phyloP scores from a whole-genome alignment of 140 eudicot genomes.

The Anethum foeniculum region DNA sequence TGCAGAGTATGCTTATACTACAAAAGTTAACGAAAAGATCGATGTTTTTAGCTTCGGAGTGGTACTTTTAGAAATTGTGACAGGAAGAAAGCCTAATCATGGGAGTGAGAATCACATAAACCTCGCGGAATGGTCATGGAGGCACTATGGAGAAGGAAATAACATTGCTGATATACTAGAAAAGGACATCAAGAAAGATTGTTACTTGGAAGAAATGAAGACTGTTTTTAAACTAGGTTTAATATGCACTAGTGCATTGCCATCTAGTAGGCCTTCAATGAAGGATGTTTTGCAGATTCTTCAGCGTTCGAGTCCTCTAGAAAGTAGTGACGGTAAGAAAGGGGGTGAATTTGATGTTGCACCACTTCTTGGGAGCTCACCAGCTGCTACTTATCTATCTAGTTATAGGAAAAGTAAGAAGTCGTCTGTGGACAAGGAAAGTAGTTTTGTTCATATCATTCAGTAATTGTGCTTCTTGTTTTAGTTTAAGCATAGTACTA shows the following conservation, averaged over 20 bases:
- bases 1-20: constrained; percentile 71
- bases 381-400: constrained; percentile 30
- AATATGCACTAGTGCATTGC: constrained; percentile 65
- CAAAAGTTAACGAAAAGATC: constrained; percentile 54
- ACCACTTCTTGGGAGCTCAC: constrained; percentile 46
- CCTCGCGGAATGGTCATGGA: constrained; percentile 94
- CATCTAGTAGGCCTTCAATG: constrained; percentile 74
- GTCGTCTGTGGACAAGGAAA: constrained; percentile 27
- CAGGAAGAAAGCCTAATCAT: constrained; percentile 59
- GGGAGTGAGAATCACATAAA: constrained; percentile 45
- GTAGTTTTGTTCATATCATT: constrained; percentile 7
- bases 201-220: constrained; percentile 48
- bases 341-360: constrained; percentile 44
- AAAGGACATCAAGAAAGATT: constrained; percentile 39
- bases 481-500: neutral
- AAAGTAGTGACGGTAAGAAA: constrained; percentile 25
- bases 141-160: constrained; percentile 44
- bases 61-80: constrained; percentile 68
- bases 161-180: constrained; percentile 45
- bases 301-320: constrained; percentile 26
- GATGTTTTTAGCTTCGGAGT: constrained; percentile 86
- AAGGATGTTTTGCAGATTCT: constrained; percentile 66
- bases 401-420: constrained; percentile 45
- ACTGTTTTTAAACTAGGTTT: constrained; percentile 67
- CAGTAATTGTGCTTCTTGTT: neutral